These are phyloP conservation scores for Aspergillus piperis DNA, from an alignment of 2,329 filamentous ascomycete genomes.

Conservation along the genomic window DNA sequence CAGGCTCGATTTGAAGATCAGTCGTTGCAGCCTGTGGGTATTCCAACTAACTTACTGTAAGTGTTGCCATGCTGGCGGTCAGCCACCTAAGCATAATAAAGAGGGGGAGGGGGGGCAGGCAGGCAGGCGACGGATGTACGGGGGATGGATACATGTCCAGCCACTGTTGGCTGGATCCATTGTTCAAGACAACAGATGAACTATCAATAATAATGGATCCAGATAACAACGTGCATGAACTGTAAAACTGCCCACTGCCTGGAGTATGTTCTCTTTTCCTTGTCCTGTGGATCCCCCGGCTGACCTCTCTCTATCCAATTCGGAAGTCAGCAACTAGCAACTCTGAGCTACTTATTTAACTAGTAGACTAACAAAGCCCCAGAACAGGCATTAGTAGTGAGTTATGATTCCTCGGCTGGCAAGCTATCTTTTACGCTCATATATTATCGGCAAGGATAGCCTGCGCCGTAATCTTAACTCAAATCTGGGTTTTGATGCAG, in stretches of 20 bases:
- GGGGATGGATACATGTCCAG: conserved; percentile 16
- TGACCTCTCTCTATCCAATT: neutral
- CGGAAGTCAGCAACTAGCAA: neutral
- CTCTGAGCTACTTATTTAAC: neutral
- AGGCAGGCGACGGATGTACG: neutral
- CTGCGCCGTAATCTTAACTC: neutral
- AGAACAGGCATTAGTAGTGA: neutral
- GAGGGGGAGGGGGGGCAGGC: neutral
- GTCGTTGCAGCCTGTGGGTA: neutral
- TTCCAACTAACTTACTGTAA: too few relatives aligned
- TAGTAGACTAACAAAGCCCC: neutral
- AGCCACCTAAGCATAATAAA: conserved; percentile 13
- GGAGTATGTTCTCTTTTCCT: neutral
- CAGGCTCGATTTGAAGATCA: conserved; percentile 5
- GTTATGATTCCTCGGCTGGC: neutral
- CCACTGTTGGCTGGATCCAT: conserved; percentile 16
- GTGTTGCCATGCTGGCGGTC: conserved; percentile 19
- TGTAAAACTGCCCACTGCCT: conserved; percentile 7
- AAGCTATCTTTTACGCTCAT: neutral
- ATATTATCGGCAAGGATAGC: conserved; percentile 4
- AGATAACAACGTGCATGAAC: conserved; percentile 25
- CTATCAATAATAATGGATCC: conserved; percentile 19
- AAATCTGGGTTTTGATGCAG: neutral
- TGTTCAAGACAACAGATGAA: conserved; percentile 12
- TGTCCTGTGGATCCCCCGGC: neutral